Evolutionary conservation across 176 grass and related monocot species (phyloP), one percentile per base, ranked within the genome.

Genomic region (Leersia perrieri): DNA sequence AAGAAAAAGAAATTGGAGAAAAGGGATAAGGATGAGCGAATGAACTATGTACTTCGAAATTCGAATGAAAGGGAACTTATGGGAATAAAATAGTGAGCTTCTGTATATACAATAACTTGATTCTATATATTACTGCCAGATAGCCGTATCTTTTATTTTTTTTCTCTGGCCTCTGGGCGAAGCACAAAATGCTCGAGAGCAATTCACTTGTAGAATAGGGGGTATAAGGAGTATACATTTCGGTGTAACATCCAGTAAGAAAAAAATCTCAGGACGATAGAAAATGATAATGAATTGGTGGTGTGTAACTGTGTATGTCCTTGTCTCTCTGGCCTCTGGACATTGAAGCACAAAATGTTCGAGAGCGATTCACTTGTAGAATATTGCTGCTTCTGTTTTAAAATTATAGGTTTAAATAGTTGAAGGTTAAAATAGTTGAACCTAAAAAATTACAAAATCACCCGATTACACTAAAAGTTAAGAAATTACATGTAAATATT

Each of bases 91-190:
- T 77, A 18, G 79, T 41, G 83, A 78, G 40, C 60, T 61, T 82
- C 32, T 90, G 88, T 90, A 90, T 31, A 86, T 90, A 87, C 16
- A 78, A 36, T 74, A 44, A 78, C 78, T 78, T 82, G 55, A 39
- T 36, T 76, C 60, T 82, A 66, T 77, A 49, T 86, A 73, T 49
- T 51, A 41, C 72, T 77, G 78, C 58, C 67, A 29, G 22, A 60
- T 45, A 60, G 77, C 66, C 30, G 66, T 45, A 65, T 70, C 41
- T 76, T 81, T 16, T 82, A 68, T 45, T 73, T 40, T 22, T 31
- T 13, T 29, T 2, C 25, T 70, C 1, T 33, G n/a, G 53, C 23
- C 64, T 35, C 8, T 35, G 33, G 69, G 40, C 27, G 79, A n/a
- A 82, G 80, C 80, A 44, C 27, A 16, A 16, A 18, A 7, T 14